Evolutionary conservation across 2,329 filamentous ascomycete species (phyloP).

Genomic region (Fusarium setosum): DNA sequence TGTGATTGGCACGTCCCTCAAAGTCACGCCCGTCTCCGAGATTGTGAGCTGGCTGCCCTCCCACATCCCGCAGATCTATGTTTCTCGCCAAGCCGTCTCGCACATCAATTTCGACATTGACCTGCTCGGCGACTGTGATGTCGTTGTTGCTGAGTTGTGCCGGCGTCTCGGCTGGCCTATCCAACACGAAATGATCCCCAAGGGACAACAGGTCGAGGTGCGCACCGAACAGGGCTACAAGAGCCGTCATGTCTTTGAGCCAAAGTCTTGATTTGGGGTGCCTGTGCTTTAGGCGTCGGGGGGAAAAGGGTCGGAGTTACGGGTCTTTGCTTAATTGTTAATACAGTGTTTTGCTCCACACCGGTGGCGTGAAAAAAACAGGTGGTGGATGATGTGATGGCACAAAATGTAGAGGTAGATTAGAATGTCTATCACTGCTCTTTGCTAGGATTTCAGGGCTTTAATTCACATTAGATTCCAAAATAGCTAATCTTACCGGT

Average conservation of each 20-base stretch:
- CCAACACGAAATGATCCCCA: slow-evolving; percentile 84
- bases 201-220: slow-evolving; percentile 70
- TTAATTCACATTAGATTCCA: no score
- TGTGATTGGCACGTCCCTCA: slow-evolving; percentile 95
- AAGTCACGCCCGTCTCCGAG: slow-evolving; percentile 94
- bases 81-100: slow-evolving; percentile 83
- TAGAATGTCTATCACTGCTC: no score
- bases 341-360: no score
- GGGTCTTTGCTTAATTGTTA: no score
- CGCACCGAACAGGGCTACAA: slow-evolving; percentile 48
- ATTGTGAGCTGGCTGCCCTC: slow-evolving; percentile 83
- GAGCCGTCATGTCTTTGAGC: slow-evolving; percentile 52
- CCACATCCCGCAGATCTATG: slow-evolving; percentile 90
- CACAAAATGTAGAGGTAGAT: no score
- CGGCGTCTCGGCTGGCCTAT: slow-evolving; percentile 84
- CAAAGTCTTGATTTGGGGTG: slow-evolving; percentile 7
- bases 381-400: no score
- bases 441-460: no score
- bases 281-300: no score
- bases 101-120: slow-evolving; percentile 98
- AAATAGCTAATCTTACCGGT: no score
- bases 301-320: no score
- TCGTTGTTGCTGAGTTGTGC: slow-evolving; percentile 88
- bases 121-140: slow-evolving; percentile 93
- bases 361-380: no score